phyloP scores from a whole-genome alignment of 805 yeast species.

The Candida piceae region DNA sequence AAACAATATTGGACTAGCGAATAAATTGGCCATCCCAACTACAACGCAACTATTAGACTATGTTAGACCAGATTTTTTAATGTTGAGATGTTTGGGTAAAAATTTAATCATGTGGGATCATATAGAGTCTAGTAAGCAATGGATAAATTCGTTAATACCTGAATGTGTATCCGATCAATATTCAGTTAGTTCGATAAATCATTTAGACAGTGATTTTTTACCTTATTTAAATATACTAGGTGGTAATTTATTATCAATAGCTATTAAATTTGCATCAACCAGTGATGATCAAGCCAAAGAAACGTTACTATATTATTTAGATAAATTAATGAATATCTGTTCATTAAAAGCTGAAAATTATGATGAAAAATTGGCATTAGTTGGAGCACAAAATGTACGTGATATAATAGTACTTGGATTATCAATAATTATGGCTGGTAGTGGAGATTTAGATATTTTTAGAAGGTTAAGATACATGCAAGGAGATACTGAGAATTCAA shows the following conservation, averaged over 20 bases:
- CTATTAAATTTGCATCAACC: conserved; percentile 71
- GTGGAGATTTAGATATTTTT: conserved; percentile 79
- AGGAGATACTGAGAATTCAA: conserved; percentile 39
- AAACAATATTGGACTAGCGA: conserved; percentile 53
- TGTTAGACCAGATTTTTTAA: conserved; percentile 70
- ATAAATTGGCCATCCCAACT: conserved; percentile 55
- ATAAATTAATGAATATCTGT: conserved; percentile 41
- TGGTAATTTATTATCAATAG: conserved; percentile 72
- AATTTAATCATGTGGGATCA: conserved; percentile 70
- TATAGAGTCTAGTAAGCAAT: conserved; percentile 42
- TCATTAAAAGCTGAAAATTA: conserved; percentile 40
- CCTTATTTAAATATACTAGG: conserved; percentile 61
- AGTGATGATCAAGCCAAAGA: conserved; percentile 49
- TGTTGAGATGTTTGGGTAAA: conserved; percentile 58
- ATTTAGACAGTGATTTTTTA: conserved; percentile 55
- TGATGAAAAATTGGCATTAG: conserved; percentile 53
- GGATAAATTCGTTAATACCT: conserved; percentile 62
- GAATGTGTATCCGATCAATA: conserved; percentile 31
- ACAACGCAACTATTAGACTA: conserved; percentile 58
- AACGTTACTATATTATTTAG: conserved; percentile 51
- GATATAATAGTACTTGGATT: conserved; percentile 58
- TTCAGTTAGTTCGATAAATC: conserved; percentile 21
- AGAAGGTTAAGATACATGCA: conserved; percentile 68
- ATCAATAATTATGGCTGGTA: conserved; percentile 81
- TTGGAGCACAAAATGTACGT: conserved; percentile 50